phyloP scores from a whole-genome alignment of 208 protist genomes.

The Naegleria gruberi region DNA sequence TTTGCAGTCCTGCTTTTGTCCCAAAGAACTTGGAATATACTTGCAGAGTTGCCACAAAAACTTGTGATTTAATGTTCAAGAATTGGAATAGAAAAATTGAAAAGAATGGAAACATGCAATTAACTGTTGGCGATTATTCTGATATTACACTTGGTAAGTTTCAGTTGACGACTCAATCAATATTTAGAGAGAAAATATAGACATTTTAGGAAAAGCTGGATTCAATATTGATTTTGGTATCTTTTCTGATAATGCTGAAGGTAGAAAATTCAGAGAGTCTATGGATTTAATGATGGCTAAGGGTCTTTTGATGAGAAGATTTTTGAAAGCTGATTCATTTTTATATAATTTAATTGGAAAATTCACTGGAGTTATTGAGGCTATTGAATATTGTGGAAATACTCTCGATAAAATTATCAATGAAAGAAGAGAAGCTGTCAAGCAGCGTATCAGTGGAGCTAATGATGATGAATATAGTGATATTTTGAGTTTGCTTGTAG shows the following conservation, averaged over 20 bases:
- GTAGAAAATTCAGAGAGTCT: not conserved
- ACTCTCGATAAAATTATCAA: not conserved
- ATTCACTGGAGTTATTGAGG: not conserved
- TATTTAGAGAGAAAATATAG: not conserved
- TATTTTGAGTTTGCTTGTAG: not conserved
- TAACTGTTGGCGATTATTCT: not conserved
- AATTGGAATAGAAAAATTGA: not conserved
- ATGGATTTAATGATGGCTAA: not conserved
- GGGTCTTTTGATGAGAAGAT: not conserved
- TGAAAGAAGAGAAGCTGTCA: not conserved
- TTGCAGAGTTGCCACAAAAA: not conserved
- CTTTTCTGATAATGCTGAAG: not conserved
- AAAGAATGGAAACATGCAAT: not conserved
- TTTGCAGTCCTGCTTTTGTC: not conserved
- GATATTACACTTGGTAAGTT: not conserved
- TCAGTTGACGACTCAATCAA: not conserved
- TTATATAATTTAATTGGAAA: not conserved
- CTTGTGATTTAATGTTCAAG: not conserved
- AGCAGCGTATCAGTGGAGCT: not conserved
- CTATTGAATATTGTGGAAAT: not conserved
- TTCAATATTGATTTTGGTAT: not conserved
- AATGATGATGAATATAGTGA: not conserved
- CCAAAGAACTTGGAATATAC: not conserved
- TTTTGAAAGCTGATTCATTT: not conserved
- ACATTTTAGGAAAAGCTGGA: not conserved